A percentile compares a stretch with the other conserved stretches of the same genome.
phyloP scores from a whole-genome alignment of 2,329 filamentous ascomycete genomes.

The Talaromyces piceae region DNA sequence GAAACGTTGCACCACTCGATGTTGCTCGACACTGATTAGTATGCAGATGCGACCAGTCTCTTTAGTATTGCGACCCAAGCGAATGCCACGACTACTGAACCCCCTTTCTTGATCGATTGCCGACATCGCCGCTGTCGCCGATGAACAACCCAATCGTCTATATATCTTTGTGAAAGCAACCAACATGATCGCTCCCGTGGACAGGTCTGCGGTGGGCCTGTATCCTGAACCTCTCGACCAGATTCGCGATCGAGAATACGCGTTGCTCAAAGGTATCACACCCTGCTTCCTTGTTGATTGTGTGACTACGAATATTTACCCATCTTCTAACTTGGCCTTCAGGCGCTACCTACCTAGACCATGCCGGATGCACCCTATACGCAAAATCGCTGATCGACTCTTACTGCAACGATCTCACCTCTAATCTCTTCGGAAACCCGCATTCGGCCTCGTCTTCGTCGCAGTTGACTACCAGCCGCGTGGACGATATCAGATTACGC shows the following conservation, averaged over 20 bases:
- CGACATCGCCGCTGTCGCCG: conserved; percentile 5
- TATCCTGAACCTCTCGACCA: conserved; percentile 37
- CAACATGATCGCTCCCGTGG: conserved; percentile 3
- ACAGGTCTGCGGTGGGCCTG: conserved; percentile 25
- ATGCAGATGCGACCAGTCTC: neutral
- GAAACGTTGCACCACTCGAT: neutral
- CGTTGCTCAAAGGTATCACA: conserved; percentile 31
- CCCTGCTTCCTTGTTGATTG: neutral
- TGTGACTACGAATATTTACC: too few species aligned
- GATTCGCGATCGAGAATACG: conserved; percentile 43
- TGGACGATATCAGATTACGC: conserved; percentile 68
- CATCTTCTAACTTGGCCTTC: neutral
- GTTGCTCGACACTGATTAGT: neutral
- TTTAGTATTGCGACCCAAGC: neutral
- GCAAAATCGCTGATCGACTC: conserved; percentile 71
- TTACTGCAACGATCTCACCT: conserved; percentile 71
- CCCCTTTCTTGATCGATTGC: neutral
- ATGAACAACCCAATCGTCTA: neutral
- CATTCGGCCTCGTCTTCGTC: conserved; percentile 81
- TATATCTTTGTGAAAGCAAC: neutral
- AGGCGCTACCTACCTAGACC: conserved; percentile 80
- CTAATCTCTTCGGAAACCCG: conserved; percentile 79
- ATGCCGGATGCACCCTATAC: conserved; percentile 86
- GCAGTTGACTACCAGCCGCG: conserved; percentile 62
- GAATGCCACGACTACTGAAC: neutral